Evolutionary conservation across 768 basidiomycete genomes (phyloP), one percentile per base, ranked within the genome.

Genomic region (Hysterangium stoloniferum): DNA sequence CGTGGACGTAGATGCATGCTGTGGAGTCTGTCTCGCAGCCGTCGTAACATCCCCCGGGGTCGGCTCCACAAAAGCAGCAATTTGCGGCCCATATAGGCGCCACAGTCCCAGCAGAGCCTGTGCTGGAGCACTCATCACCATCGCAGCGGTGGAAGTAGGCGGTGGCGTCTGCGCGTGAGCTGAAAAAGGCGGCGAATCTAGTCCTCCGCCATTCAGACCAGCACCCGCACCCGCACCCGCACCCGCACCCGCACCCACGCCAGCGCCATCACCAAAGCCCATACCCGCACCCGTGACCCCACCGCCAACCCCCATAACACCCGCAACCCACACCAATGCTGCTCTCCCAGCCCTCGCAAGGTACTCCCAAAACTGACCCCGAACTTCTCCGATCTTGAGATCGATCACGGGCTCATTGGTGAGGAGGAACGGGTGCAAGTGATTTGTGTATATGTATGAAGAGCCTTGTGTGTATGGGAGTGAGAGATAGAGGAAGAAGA

Each of bases 401-500:
- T 97, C 93, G 62, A 97, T 94, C 62, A 91, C 81, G 1, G 70
- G 59, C 66, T 97, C 93, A 61, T 96, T 87, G 17, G 77, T 69
- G 45, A 74, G 75, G 66, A 97, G 86, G 69, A 90, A 82, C 0
- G 94, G 93, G 29, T 82, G 79, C 11, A 97, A 80, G 55, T 90
- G 81, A 11, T 74, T 69, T 35, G 70, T 72, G 71, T 95, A 97
- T 61, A 97, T 71, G 64, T 86, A 88, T 1, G 90, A 81, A 0
- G 93, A 80, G 22, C 94, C 93, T 56, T 81, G 82, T 0, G 88
- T 90, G 62, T 94, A 91, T 0, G 94, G 93, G 5, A 94, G 79
- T 2, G 84, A 86, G 43, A 97, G 81, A 67, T 91, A 95, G 52
- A 95, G 79, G 38, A 96, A 79, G 63, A 94, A 86, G 48, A 86